These are phyloP conservation scores for Candida vaughaniae DNA, from an alignment of 805 yeast species.

Conservation along the genomic window DNA sequence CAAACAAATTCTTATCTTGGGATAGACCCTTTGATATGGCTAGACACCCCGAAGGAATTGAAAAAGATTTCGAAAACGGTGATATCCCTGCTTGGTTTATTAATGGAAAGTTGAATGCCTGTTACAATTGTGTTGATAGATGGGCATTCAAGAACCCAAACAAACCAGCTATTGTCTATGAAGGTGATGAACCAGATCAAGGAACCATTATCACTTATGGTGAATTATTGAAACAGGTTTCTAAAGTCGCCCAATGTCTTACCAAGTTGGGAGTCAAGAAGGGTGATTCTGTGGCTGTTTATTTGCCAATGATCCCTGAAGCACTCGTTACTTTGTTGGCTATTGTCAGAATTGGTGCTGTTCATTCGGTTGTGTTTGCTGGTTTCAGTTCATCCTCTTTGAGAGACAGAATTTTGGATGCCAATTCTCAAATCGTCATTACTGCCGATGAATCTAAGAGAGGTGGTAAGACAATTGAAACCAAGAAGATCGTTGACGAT, in stretches of 20 bases:
- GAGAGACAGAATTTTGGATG: slow-evolving; percentile 86
- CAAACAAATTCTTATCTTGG: slow-evolving; percentile 52
- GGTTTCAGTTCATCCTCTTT: slow-evolving; percentile 94
- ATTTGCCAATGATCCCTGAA: slow-evolving; percentile 97
- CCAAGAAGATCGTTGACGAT: slow-evolving; percentile 94
- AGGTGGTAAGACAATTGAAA: slow-evolving; percentile 90
- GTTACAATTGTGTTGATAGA: slow-evolving; percentile 92
- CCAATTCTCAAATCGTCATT: slow-evolving; percentile 79
- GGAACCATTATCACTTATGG: slow-evolving; percentile 78
- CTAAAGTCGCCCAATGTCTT: slow-evolving; percentile 82
- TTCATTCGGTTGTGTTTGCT: slow-evolving; percentile 95
- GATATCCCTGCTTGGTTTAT: slow-evolving; percentile 87
- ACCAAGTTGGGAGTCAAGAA: slow-evolving; percentile 81
- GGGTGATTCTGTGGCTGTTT: slow-evolving; percentile 96
- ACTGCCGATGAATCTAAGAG: slow-evolving; percentile 95
- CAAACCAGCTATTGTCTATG: slow-evolving; percentile 82
- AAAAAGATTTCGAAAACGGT: slow-evolving; percentile 56
- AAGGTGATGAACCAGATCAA: slow-evolving; percentile 86
- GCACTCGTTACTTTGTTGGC: slow-evolving; percentile 94
- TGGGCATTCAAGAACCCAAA: slow-evolving; percentile 88
- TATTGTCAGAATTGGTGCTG: slow-evolving; percentile 88
- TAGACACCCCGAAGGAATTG: slow-evolving; percentile 44
- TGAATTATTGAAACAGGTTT: slow-evolving; percentile 80
- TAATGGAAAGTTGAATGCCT: slow-evolving; percentile 90
- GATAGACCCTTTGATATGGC: slow-evolving; percentile 48